Conservation (phyloP, 495 filamentous ascomycete species). For the Baudoinia panamericana region DNA sequence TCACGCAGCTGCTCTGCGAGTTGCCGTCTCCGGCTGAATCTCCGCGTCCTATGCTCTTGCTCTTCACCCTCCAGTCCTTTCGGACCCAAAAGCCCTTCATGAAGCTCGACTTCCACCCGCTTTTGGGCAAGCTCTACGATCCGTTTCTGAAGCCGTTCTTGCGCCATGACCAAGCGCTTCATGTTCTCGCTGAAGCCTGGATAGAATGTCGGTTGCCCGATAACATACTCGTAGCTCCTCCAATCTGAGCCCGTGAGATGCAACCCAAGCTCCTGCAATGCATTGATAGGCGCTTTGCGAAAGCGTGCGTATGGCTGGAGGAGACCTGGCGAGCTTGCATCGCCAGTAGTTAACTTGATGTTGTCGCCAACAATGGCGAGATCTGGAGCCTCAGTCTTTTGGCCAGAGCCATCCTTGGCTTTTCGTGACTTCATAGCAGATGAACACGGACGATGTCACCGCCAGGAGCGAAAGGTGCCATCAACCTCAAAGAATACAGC, state of each 20-base stretch:
- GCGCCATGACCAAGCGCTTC: slow-evolving; percentile 60
- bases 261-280: slow-evolving; percentile 80
- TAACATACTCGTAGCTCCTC: slow-evolving; percentile 79
- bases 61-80: slow-evolving; percentile 17
- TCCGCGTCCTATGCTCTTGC: slow-evolving; percentile 5
- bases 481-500: too few relatives aligned
- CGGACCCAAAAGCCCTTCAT: slow-evolving; percentile 52
- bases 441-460: too few relatives aligned
- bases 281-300: slow-evolving; percentile 56
- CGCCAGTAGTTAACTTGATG: too few relatives aligned
- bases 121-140: slow-evolving; percentile 63
- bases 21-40: slow-evolving; percentile 15
- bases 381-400: too few relatives aligned
- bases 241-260: slow-evolving; percentile 85
- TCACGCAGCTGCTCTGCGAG: slow-evolving; percentile 40
- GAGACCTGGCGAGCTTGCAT: too few relatives aligned
- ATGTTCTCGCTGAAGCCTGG: slow-evolving; percentile 83
- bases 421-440: too few relatives aligned
- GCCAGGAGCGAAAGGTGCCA: too few relatives aligned
- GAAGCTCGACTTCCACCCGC: slow-evolving; percentile 59
- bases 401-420: too few relatives aligned
- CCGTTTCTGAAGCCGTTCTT: slow-evolving; percentile 56
- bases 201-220: slow-evolving; percentile 91
- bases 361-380: too few relatives aligned
- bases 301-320: slow-evolving; percentile 77